Evolutionary conservation across 495 filamentous ascomycete genomes (phyloP).

Genomic region (Penicillium pancosmium): DNA sequence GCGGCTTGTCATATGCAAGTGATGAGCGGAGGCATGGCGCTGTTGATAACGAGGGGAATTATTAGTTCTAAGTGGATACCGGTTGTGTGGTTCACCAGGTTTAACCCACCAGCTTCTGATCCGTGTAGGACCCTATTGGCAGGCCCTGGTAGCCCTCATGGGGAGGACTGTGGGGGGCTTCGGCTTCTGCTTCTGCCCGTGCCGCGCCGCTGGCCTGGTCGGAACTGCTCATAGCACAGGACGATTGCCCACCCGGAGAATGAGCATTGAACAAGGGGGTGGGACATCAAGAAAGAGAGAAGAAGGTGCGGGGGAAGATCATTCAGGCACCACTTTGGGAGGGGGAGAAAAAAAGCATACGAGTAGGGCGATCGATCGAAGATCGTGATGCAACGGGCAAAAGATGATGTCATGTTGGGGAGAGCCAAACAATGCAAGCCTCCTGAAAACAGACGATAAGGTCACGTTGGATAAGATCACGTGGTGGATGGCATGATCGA

Average conservation of each 20-base stretch:
- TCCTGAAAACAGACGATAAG: not conserved
- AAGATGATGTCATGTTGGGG: slow-evolving; percentile 34
- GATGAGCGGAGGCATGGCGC: slow-evolving; percentile 64
- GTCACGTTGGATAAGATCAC: not conserved
- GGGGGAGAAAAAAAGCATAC: slow-evolving; percentile 8
- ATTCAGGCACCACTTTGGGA: slow-evolving; percentile 9
- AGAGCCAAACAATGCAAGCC: slow-evolving; percentile 12
- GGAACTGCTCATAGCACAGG: slow-evolving; percentile 37
- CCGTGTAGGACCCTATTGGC: slow-evolving; percentile 53
- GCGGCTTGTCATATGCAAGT: slow-evolving; percentile 64
- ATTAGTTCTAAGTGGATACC: slow-evolving; percentile 9
- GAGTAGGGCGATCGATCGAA: slow-evolving; percentile 14
- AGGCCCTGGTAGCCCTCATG: slow-evolving; percentile 38
- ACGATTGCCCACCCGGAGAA: slow-evolving; percentile 8
- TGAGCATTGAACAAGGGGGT: not conserved
- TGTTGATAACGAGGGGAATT: slow-evolving; percentile 25
- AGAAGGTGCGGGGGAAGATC: slow-evolving; percentile 10
- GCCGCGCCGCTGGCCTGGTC: slow-evolving; percentile 18
- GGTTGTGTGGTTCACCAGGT: slow-evolving; percentile 6
- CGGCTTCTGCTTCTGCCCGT: slow-evolving; percentile 29
- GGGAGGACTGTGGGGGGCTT: slow-evolving; percentile 19
- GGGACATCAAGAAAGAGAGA: slow-evolving; percentile 13
- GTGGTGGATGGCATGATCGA: not conserved
- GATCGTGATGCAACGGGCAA: slow-evolving; percentile 21
- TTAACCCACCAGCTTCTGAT: slow-evolving; percentile 54